Evolutionary conservation across 805 yeast genomes (phyloP), one percentile per base, ranked within the genome.

Genomic region (Nakazawaea sp.): DNA sequence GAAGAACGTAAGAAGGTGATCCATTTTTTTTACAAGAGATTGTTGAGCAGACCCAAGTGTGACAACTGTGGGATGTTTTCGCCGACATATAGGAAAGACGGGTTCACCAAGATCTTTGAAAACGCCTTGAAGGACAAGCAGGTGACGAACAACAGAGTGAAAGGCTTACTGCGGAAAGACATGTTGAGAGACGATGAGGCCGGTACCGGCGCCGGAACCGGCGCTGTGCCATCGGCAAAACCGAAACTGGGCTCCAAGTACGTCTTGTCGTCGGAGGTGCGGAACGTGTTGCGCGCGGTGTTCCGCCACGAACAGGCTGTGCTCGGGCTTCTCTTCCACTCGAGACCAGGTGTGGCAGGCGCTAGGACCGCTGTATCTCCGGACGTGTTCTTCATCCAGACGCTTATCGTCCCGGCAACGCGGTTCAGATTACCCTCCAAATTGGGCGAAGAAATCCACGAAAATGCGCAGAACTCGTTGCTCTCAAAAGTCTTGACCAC

Each of bases 351-450:
- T 24, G n/a, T n/a, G n/a, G n/a, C n/a, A n/a, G 48, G 65, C 10
- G 54, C 64, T 18, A 66, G 58, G 39, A 65, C 68, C 25, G 52
- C 56, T 18, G 66, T 69, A 8, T 51, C 62, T 3, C 82, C 96
- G 15, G 96, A 90, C 53, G 72, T 86, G 70, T 92, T 94, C 59
- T 94, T 92, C 66, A 71, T 87, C 49, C 89, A 86, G 48, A 79
- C 87, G 4, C 65, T 92, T 41, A 81, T 88, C 28, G 97, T 94
- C 27, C 98, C 99, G 26, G 89, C 98, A 35, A 94, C 97, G 2
- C 73, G 97, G 59, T 92, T 92, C 69, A 76, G 99, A 59, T 71
- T 89, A 48, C 98, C 99, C n/a, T 81, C 95, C 12, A 89, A 89
- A 59, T 68, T 92, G 42, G 98, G 98, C 40, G 99, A 92, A 40